Conservation (phyloP, 2,329 filamentous ascomycete genomes). For the Hypoxylon sp. region DNA sequence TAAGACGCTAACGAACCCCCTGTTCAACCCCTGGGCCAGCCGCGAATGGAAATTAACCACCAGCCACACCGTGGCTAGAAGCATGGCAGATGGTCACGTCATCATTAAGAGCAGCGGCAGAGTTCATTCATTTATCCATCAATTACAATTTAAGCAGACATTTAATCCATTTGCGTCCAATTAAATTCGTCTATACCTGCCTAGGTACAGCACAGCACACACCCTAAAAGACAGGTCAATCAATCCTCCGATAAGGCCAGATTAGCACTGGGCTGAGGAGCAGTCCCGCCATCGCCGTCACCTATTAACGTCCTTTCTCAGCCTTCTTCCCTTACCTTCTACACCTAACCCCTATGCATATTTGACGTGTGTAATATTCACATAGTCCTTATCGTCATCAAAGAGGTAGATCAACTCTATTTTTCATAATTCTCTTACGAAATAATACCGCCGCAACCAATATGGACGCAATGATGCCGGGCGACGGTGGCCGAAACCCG, state of each 20-base stretch:
- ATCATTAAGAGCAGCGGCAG: background rate
- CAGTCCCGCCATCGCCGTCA: slow-evolving; percentile 28
- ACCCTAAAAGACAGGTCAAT: slow-evolving; percentile 26
- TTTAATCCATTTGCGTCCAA: slow-evolving; percentile 15
- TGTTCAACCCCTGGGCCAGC: background rate
- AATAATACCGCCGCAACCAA: slow-evolving; percentile 5
- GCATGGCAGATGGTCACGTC: slow-evolving; percentile 5
- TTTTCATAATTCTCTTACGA: background rate
- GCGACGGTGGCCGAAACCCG: slow-evolving; percentile 76
- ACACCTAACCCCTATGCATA: slow-evolving; percentile 19
- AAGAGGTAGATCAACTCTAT: background rate
- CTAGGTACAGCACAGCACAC: background rate
- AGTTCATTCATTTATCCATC: slow-evolving; percentile 34
- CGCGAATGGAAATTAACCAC: background rate
- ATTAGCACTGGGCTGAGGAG: slow-evolving; percentile 42
- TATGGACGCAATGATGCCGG: slow-evolving; percentile 72
- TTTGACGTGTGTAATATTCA: slow-evolving; percentile 4
- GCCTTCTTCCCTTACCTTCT: slow-evolving; percentile 16
- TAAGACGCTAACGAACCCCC: slow-evolving; percentile 8
- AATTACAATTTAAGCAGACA: slow-evolving; percentile 6
- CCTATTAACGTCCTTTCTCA: slow-evolving; percentile 19
- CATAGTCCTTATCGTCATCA: slow-evolving; percentile 1
- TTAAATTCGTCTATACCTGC: background rate
- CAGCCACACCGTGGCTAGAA: slow-evolving; percentile 14
- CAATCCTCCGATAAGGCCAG: slow-evolving; percentile 45